These are phyloP conservation scores for Pichia nanzhaoensis DNA, from an alignment of 805 yeast genomes.

Conservation along the genomic window DNA sequence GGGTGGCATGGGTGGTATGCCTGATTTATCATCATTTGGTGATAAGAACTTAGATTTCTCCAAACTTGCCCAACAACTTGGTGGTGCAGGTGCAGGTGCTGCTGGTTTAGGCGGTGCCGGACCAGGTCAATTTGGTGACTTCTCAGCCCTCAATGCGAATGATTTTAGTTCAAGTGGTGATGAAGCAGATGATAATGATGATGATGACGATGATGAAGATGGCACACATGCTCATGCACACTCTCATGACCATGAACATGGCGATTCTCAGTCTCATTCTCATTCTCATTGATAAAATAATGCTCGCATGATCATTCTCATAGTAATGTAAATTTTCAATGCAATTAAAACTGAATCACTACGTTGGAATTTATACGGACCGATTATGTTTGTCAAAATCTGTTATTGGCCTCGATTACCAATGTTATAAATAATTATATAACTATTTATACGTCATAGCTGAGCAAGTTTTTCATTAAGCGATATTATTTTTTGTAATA, in stretches of 20 bases:
- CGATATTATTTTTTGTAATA: slow-evolving; percentile 2
- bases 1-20: slow-evolving; percentile 13
- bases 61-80: slow-evolving; percentile 27
- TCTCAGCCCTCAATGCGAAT: slow-evolving; percentile 16
- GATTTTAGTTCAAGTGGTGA: slow-evolving; percentile 28
- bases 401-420: no score
- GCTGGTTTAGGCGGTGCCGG: slow-evolving; percentile 36
- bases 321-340: neutral
- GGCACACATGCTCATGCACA: neutral
- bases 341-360: neutral
- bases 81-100: slow-evolving; percentile 50
- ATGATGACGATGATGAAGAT: slow-evolving; percentile 8
- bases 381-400: no score
- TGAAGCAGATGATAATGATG: slow-evolving; percentile 21
- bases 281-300: no score
- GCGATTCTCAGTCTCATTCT: slow-evolving; percentile 1
- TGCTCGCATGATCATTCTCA: neutral
- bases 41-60: slow-evolving; percentile 26
- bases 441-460: neutral
- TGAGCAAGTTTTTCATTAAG: slow-evolving; percentile 2
- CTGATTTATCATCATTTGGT: slow-evolving; percentile 18
- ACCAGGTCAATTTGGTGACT: slow-evolving; percentile 16
- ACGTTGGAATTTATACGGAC: no score
- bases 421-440: no score
- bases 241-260: neutral